These are phyloP conservation scores for Penicillium cinerascens DNA, from an alignment of 495 filamentous ascomycete genomes.

Conservation along the genomic window DNA sequence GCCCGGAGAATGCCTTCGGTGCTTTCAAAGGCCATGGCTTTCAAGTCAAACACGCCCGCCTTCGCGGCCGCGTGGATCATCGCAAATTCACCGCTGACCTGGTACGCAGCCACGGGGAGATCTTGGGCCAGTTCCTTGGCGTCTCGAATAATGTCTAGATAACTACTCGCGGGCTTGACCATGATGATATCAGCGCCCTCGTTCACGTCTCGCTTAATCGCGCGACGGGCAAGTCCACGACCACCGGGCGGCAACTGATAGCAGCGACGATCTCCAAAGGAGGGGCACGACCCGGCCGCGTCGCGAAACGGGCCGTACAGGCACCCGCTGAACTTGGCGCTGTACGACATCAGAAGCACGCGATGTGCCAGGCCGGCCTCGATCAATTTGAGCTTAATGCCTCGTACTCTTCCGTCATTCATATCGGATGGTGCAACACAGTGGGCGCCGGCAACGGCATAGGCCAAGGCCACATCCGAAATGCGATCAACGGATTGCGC, in stretches of 20 bases:
- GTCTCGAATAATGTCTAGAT: slow-evolving; percentile 93
- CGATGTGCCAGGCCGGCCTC: slow-evolving; percentile 86
- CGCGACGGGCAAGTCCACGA: slow-evolving; percentile 87
- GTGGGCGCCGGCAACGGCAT: slow-evolving; percentile 89
- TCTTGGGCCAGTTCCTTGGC: slow-evolving; percentile 89
- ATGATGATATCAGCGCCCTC: slow-evolving; percentile 98
- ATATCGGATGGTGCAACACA: slow-evolving; percentile 97
- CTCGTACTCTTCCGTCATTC: slow-evolving; percentile 95
- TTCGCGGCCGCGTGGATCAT: slow-evolving; percentile 97
- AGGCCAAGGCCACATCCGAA: slow-evolving; percentile 86
- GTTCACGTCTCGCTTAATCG: slow-evolving; percentile 81
- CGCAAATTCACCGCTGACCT: slow-evolving; percentile 94
- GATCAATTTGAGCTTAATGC: slow-evolving; percentile 94
- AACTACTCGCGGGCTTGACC: slow-evolving; percentile 95
- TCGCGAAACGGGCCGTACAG: slow-evolving; percentile 97
- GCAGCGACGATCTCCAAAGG: slow-evolving; percentile 91
- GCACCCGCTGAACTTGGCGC: slow-evolving; percentile 94
- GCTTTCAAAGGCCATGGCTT: slow-evolving; percentile 90
- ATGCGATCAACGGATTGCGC: slow-evolving; percentile 87
- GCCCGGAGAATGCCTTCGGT: slow-evolving; percentile 90
- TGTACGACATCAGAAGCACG: slow-evolving; percentile 91
- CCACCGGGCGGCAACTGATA: slow-evolving; percentile 94
- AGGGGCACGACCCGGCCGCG: slow-evolving; percentile 86
- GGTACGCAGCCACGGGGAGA: slow-evolving; percentile 90
- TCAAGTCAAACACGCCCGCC: slow-evolving; percentile 96